Evolutionary conservation across 345 rosid genomes (phyloP), one percentile per base, ranked within the genome.

Genomic region (Pugionium dolabratum): DNA sequence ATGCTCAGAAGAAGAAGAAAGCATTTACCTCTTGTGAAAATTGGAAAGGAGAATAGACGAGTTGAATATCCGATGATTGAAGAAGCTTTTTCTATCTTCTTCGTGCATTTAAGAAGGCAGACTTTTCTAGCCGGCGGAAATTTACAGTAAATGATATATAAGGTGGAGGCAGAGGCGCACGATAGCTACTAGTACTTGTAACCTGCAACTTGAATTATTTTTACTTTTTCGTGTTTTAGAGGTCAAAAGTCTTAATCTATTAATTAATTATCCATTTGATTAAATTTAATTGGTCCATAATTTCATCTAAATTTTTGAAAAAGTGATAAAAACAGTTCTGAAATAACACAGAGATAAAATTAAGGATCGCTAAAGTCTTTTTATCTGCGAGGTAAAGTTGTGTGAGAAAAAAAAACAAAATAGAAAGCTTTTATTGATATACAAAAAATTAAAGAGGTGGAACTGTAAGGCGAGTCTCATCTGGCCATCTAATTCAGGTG

Each of bases 61-160:
- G 9, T 40, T 0, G 63, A 62, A 47, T 32, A 40, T 8, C 29
- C 63, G 58, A 63, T 48, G 65, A 41, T 54, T 6, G 54, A 7
- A 42, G 70, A 69, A 48, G 44, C 2, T 7, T 29, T 66, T n/a
- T 51, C 26, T 30, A 46, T 57, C 30, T 56, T 49, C 3, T 72
- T 33, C 42, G 71, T 65, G 50, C 28, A 46, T 40, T 11, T 27
- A 5, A 34, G 59, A 55, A 42, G 48, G 60, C 60, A 57, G 66
- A 72, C 66, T 72, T 72, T 72, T 64, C 71, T 72, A 64, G 71
- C 76, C 76, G 76, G 76, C 76, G 71, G 69, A 64, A 71, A 40
- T 63, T 71, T 55, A 55, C 70, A 63, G 75, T 64, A 3, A 56
- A 57, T 56, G 45, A 33, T 59, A 31, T 66, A 73, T 66, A 66